Base-by-base conservation (phyloP, 2,329 filamentous ascomycete species). In the Dendryphion nanum region DNA sequence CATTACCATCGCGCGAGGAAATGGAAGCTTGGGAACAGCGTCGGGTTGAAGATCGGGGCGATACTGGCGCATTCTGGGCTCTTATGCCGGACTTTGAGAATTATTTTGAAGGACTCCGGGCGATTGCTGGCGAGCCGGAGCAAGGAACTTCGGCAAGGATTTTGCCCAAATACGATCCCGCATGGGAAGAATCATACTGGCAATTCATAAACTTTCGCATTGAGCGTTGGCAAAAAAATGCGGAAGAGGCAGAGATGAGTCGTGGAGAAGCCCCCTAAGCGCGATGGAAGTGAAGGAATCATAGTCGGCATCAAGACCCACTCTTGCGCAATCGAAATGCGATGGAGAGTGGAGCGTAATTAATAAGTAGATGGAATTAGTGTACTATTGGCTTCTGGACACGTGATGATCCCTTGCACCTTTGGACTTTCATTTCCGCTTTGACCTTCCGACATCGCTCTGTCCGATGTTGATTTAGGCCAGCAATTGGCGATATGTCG, bases 31-130 rank as follows among this genome's bases (percentile, higher is more conserved):
- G 47, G 44, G 35, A 45, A 17, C 20, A 31, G 1, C 29, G 33
- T 7, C 23, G 45, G 5, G 26, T 50, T 13, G 33, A 35, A 18
- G 33, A 41, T 17, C 37, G 38, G 6, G 42, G 45, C 2, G 33
- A 37, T 10, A 41, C 35, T 1, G 34, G 37, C 3, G 24, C 34
- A 4, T 48, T 50, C 30, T 40, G 42, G 18, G 35, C 35, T 12
- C 39, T 50, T n/a, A 35, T 33, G n/a, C 44, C 47, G 3, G 44
- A 50, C 21, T 50, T 42, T 24, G 33, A 19, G 13, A 37, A 37
- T 10, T 50, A 47, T 29, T 50, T 50, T 18, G 33, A 24, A 6
- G 37, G 32, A 8, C 18, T 50, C 28, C 21, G 41, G 20, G 33
- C 13, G n/a, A 21, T 50, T 2, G 44, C 41, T 2, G 47, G 47